Evolutionary conservation across 306 rosid species (phyloP), one percentile per base, ranked within the genome.

Genomic region (Medicago lupulina): DNA sequence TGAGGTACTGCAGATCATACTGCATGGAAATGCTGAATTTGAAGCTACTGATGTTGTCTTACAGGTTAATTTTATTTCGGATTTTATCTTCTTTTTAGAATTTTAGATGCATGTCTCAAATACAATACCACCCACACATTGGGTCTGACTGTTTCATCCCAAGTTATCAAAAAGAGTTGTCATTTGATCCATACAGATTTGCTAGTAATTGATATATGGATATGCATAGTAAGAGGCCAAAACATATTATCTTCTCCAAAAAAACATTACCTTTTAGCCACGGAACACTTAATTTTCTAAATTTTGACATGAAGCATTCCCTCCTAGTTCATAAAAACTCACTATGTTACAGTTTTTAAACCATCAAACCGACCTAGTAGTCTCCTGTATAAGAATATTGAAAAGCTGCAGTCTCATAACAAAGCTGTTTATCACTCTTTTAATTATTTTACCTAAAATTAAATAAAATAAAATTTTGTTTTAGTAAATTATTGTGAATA

Each of bases 21-120:
- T 92, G 79, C 96, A 88, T 75, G 99, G 97, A 77, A 95, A 92
- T 90, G 97, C 97, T 84, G 99, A 92, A 79, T 92, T 95, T 83
- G 93, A 92, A 81, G 97, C 97, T 67, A 79, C 80, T 62, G 86
- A 89, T 81, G 97, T 90, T 70, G 83, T 85, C 78, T 73, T 95
- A 77, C 87, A 90, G 99, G 97, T 95, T 78, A 69, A 79, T 43
- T 80, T 79, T 36, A 74, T 55, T 62, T 49, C 16, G 0, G 19
- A 50, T 49, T 51, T 46, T 49, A 11, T n/a, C 60, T 11, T 18
- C 17, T 40, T 36, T 31, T 13, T 18, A 41, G 17, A 23, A 62
- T 49, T 2, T 34, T 50, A 65, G 50, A n/a, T 79, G 70, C 71
- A 31, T 16, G 70, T 63, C 15, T 49, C 8, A 7, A 38, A 12